Base-by-base conservation (phyloP, 176 grass and related monocot genomes). In the Oryza longistaminata region DNA sequence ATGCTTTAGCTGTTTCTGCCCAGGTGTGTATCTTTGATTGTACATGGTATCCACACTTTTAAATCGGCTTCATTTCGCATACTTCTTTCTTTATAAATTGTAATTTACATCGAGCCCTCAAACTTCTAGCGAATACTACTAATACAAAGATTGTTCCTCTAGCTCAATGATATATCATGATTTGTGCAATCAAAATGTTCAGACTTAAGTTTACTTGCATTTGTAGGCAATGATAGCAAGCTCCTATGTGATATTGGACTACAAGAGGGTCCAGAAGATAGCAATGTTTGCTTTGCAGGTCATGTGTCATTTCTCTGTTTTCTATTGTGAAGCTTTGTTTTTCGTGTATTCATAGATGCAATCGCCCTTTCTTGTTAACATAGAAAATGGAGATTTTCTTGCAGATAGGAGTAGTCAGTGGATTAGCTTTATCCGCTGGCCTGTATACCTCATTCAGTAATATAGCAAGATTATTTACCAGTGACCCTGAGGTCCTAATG, bases 401-500 rank as follows among this genome's bases (percentile, higher is more conserved):
- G 62, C 91, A 95, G 93, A 90, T 84, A 70, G 96, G 96, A 87
- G 61, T 95, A 39, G 27, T 92, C 71, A 87, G 85, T 62, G 91
- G 93, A 49, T 85, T 93, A 86, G 89, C 83, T 73, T 95, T 95
- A 74, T 81, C 91, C 16, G 11, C 77, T 87, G 93, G 93, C 79
- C 83, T 98, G 69, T 88, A 85, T 83, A 76, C 74, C 66, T 98
- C 96, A 77, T 95, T 95, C 92, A 83, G 74, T 75, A 98, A 77
- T 85, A 82, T 95, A 76, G 83, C 93, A 74, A 89, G 75, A 92
- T 64, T 95, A 55, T 98, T 98, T 83, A 95, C 96, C 44, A 95
- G 79, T 65, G 96, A 95, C 87, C 81, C 83, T 64, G 89, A 89
- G 83, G 93, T 98, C 71, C 85, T 98, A 64, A 83, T 88, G 64